Conservation (phyloP, 495 filamentous ascomycete species). For the Geopyxis carbonaria region DNA sequence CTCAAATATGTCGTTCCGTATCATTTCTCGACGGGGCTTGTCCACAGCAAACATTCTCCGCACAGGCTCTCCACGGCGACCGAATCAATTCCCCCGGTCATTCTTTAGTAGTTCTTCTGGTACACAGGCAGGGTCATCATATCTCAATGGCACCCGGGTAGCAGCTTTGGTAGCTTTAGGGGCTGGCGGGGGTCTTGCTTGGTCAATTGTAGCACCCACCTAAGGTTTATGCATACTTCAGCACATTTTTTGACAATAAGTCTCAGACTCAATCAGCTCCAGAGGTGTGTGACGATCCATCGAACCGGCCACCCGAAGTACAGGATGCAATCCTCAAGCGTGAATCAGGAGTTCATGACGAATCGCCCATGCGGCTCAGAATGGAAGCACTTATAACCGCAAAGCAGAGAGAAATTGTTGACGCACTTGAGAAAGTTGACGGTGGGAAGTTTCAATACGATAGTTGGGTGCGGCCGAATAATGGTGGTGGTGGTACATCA, state of each 20-base stretch:
- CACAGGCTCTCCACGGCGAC: background rate
- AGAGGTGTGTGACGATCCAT: too few relatives aligned
- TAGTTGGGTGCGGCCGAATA: slow-evolving; percentile 72
- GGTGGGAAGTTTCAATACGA: slow-evolving; percentile 65
- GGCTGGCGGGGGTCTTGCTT: slow-evolving; percentile 1
- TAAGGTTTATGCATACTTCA: too few relatives aligned
- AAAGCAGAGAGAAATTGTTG: slow-evolving; percentile 73
- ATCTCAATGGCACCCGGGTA: slow-evolving; percentile 1
- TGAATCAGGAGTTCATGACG: slow-evolving; percentile 45
- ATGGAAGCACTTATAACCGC: slow-evolving; percentile 94
- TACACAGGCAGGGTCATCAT: background rate
- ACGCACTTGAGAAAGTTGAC: slow-evolving; percentile 64
- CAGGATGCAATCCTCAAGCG: slow-evolving; percentile 45
- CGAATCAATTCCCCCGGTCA: slow-evolving; percentile 2
- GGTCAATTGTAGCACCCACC: slow-evolving; percentile 2
- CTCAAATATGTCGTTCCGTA: slow-evolving; percentile 11
- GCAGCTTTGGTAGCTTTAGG: background rate
- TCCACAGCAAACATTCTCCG: slow-evolving; percentile 4
- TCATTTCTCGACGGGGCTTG: slow-evolving; percentile 2
- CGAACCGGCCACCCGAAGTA: too few relatives aligned
- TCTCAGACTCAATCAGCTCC: too few relatives aligned
- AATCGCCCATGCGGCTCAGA: slow-evolving; percentile 87
- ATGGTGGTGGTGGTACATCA: slow-evolving; percentile 63
- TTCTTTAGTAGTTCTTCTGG: slow-evolving; percentile 5
- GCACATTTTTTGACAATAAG: too few relatives aligned